These are phyloP conservation scores for Cornus controversa DNA, from an alignment of 148 eudicot species.

Conservation along the genomic window DNA sequence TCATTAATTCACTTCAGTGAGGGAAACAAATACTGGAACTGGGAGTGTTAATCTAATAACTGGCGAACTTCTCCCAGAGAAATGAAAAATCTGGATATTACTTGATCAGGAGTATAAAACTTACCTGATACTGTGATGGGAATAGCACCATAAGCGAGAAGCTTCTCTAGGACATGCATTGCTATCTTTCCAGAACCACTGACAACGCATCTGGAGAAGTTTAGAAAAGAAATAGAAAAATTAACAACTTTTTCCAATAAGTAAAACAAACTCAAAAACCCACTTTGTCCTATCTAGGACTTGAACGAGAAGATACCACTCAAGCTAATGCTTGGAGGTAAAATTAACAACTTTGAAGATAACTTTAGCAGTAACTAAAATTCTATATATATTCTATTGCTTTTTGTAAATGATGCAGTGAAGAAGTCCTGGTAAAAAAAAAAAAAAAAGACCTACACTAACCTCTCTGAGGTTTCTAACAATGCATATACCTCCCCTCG, in stretches of 20 bases:
- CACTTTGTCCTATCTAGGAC: no score
- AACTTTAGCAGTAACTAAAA: not conserved
- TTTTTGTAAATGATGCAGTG: not conserved
- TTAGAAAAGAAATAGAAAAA: slow-evolving; percentile 14
- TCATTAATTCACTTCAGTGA: not conserved
- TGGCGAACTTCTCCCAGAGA: not conserved
- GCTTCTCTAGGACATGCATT: slow-evolving; percentile 97
- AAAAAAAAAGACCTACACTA: not conserved
- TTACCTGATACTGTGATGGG: slow-evolving; percentile 95
- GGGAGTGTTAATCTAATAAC: not conserved
- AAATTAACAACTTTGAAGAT: not conserved
- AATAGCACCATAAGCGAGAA: slow-evolving; percentile 83
- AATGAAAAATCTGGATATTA: not conserved
- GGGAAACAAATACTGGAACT: not conserved
- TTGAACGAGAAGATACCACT: no score
- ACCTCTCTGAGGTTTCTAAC: not conserved
- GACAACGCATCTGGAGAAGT: slow-evolving; percentile 73
- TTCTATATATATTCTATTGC: not conserved
- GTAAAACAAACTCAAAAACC: no score
- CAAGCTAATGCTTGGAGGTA: not conserved
- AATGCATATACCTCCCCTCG: not conserved
- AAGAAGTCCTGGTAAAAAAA: not conserved
- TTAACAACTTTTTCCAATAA: not conserved
- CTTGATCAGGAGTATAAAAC: not conserved
- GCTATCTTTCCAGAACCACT: slow-evolving; percentile 99